Evolutionary conservation across 2,329 filamentous ascomycete genomes (phyloP).

Genomic region (Fusarium burgessii): DNA sequence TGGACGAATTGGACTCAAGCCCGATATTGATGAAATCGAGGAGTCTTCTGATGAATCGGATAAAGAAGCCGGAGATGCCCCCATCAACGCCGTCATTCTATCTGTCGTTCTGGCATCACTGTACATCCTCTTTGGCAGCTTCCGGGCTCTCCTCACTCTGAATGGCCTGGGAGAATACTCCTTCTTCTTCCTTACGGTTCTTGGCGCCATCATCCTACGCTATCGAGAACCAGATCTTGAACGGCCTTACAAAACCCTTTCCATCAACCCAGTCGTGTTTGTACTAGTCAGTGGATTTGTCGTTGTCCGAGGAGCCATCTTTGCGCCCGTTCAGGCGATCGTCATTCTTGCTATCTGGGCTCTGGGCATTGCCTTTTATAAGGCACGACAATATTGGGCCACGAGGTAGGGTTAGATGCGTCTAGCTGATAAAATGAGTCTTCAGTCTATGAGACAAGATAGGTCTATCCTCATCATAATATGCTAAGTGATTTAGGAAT

Average conservation of each 20-base stretch:
- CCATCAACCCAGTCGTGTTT: slow-evolving; percentile 65
- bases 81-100: slow-evolving; percentile 65
- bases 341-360: slow-evolving; percentile 65
- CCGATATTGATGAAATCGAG: neutral
- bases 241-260: slow-evolving; percentile 66
- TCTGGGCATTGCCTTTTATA: slow-evolving; percentile 61
- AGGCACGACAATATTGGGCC: slow-evolving; percentile 20
- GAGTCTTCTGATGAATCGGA: neutral
- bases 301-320: slow-evolving; percentile 68
- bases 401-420: neutral
- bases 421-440: too few relatives aligned
- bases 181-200: slow-evolving; percentile 73
- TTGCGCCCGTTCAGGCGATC: slow-evolving; percentile 66
- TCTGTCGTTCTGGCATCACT: slow-evolving; percentile 62
- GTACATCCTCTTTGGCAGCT: slow-evolving; percentile 71
- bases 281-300: slow-evolving; percentile 70
- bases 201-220: slow-evolving; percentile 68
- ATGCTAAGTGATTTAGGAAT: neutral
- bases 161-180: slow-evolving; percentile 71
- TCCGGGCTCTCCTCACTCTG: slow-evolving; percentile 70
- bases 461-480: neutral
- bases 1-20: slow-evolving; percentile 55
- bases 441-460: fast-evolving
- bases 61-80: slow-evolving; percentile 59
- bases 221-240: slow-evolving; percentile 65